Evolutionary conservation across 1,284 basidiomycete genomes (phyloP), one percentile per base, ranked within the genome.

Genomic region (Cutaneotrichosporon sp.): DNA sequence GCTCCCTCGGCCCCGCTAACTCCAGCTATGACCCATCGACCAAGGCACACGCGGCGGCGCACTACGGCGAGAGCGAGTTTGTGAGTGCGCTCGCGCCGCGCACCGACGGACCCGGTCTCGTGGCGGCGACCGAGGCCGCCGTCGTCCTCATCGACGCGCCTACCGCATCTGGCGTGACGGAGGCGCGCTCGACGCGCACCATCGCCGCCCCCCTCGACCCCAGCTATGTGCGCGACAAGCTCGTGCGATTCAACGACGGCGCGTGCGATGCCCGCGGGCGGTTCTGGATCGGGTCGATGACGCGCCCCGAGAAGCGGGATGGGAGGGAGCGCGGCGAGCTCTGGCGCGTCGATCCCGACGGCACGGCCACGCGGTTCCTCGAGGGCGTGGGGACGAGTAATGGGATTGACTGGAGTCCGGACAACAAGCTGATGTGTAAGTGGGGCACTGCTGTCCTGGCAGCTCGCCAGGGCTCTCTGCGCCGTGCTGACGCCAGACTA

Each of bases 241-340:
- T 59, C 11, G 69, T 69, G 22, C 63, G 78, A 16, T 78, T 81
- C 69, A 81, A 80, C 55, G 79, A 81, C 67, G 79, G 78, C 18
- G 73, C 72, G 7, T 70, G 70, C 34, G 79, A 79, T 65, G 69
- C 73, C 1, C 38, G 62, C 3, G 79, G 79, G 1, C 62, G 76
- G 29, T 69, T 79, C n/a, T 72, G 69, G 20, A 67, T 66, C 27
- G 76, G 76, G 2, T 69, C 67, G 47, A 76, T 75, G 73, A 68
- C 67, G 0, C 50, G 65, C 14, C 61, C 65, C 8, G 66, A 68
- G 31, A 53, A 55, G 33, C 58, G 65, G 8, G 67, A 63, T 33
- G 65, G 64, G 1, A 33, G 38, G 14, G 67, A 66, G 25, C 59
- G 64, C 4, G 75, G 72, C 16, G 67, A 79, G 63, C 54, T 80